Evolutionary conservation across 78 protist genomes (phyloP), one percentile per base, ranked within the genome.

Genomic region (Dictyostelium purpureum): DNA sequence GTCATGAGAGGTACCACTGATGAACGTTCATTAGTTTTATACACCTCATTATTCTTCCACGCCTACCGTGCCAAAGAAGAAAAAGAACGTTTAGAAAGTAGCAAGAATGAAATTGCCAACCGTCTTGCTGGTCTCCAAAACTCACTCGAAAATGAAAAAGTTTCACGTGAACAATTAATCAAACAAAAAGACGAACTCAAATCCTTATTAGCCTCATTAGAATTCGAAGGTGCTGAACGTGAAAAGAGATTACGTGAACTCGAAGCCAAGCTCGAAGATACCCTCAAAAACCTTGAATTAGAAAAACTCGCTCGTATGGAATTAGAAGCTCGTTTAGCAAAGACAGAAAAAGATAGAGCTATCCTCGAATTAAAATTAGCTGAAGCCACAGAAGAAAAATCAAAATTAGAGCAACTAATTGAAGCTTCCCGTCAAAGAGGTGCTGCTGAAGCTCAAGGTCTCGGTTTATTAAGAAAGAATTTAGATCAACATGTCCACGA

Each of bases 31-130:
- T 18, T 89, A 12, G 94, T 89, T 35, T 45, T 89, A 37, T 89
- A 89, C 45, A 54, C 82, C 19, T 89, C 94, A 10, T 31, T 89
- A 24, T 89, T 89, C 67, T 89, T 89, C 94, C 94, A 89, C 9
- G 94, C 94, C 80, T 89, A 79, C 35, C 77, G 82, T 52, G 87
- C 94, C 61, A 89, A 89, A 56, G 88, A 89, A 79, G 88, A 89
- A 19, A 89, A 77, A 40, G 94, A 79, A 33, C 88, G 88, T 75
- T 28, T 89, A 12, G 87, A 90, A 40, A 54, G 33, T 21, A 26
- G 51, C 57, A 87, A 87, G 51, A 52, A 71, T 26, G 87, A 71
- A 12, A 75, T 78, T 31, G 81, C 79, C 77, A 38, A 18, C 43
- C 74, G 74, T 67, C 26, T 82, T 2, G 90, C 90, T 31, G 90